These are phyloP conservation scores for Jamesozyma spencerorum DNA, from an alignment of 805 yeast genomes.

Conservation along the genomic window DNA sequence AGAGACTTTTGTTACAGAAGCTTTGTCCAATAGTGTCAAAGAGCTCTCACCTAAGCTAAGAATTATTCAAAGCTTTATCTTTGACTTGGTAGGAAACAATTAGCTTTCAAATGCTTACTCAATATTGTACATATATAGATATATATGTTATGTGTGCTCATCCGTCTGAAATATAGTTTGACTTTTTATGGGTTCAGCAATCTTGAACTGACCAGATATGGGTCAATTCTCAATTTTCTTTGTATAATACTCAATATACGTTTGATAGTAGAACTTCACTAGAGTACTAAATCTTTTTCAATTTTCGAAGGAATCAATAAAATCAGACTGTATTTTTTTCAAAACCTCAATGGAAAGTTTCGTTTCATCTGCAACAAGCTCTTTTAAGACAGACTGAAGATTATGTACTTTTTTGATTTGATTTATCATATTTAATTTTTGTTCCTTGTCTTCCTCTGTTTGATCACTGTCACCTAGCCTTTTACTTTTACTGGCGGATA, in stretches of 20 bases:
- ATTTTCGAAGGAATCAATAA: background rate
- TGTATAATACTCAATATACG: too few species aligned
- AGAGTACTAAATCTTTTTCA: too few species aligned
- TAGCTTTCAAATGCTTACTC: constrained; percentile 60
- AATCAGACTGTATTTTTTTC: background rate
- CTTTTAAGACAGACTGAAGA: background rate
- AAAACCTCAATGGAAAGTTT: background rate
- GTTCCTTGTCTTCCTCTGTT: background rate
- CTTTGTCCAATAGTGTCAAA: background rate
- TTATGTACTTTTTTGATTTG: constrained; percentile 2
- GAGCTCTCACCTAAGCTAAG: constrained; percentile 16
- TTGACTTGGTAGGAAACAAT: constrained; percentile 29
- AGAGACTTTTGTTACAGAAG: background rate
- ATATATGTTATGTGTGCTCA: too few species aligned
- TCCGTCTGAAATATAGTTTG: too few species aligned
- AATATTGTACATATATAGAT: constrained; percentile 24
- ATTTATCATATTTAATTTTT: background rate
- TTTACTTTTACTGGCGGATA: background rate
- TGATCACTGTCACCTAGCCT: background rate
- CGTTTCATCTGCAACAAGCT: background rate
- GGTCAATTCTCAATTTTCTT: too few species aligned
- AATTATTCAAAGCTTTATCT: constrained; percentile 26
- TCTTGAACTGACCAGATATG: too few species aligned
- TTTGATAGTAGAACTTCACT: too few species aligned
- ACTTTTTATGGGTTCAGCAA: too few species aligned